phyloP scores from a whole-genome alignment of 2,329 filamentous ascomycete genomes.

The Microdochium bolleyi region DNA sequence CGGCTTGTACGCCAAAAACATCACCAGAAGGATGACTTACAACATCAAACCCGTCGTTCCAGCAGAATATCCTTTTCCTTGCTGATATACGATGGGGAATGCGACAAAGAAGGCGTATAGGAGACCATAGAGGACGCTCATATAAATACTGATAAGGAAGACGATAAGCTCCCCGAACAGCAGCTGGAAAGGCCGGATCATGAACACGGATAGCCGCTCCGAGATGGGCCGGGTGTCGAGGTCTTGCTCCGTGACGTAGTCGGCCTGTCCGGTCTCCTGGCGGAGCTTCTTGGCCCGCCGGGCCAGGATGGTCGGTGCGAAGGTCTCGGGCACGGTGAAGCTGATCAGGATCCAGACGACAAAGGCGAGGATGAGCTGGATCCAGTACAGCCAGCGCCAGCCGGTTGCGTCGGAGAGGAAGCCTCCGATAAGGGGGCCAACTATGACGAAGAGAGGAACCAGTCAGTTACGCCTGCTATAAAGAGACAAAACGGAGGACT shows the following conservation, averaged over 20 bases:
- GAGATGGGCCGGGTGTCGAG: constrained; percentile 62
- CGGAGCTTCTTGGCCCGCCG: constrained; percentile 64
- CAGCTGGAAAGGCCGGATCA: constrained; percentile 77
- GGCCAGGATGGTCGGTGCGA: constrained; percentile 70
- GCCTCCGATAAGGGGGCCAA: constrained; percentile 69
- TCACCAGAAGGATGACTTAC: constrained; percentile 6
- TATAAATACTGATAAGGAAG: constrained; percentile 75
- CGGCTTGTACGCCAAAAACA: neutral
- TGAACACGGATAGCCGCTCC: constrained; percentile 65
- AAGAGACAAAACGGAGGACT: neutral
- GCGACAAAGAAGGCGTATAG: constrained; percentile 74
- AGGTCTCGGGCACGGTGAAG: constrained; percentile 88
- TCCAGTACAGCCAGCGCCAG: constrained; percentile 84
- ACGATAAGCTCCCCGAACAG: constrained; percentile 81
- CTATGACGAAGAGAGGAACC: constrained; percentile 12
- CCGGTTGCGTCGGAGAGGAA: constrained; percentile 62
- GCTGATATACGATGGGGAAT: constrained; percentile 63
- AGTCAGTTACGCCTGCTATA: constrained; percentile 4
- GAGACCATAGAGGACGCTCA: constrained; percentile 71
- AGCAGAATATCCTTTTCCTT: constrained; percentile 70
- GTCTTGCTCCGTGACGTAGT: constrained; percentile 73
- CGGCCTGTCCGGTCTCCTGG: constrained; percentile 55
- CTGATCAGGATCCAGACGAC: constrained; percentile 68
- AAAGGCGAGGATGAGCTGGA: constrained; percentile 69
- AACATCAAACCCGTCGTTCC: constrained; percentile 79